Evolutionary conservation across 1,284 basidiomycete genomes (phyloP), one percentile per base, ranked within the genome.

Genomic region (Ceratobasidium sp.): DNA sequence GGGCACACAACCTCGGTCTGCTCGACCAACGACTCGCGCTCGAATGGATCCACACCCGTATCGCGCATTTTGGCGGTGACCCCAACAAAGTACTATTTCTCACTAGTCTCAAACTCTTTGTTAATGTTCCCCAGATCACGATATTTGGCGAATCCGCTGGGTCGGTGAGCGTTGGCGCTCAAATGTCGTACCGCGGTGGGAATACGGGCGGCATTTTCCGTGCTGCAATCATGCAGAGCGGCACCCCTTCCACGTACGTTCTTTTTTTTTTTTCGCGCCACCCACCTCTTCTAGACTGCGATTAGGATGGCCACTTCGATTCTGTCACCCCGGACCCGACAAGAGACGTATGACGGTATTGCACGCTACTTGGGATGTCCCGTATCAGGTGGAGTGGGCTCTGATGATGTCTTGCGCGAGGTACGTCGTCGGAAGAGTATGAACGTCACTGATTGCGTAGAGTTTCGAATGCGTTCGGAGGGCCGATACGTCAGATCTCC

Each of bases 11-110:
- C 67, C 73, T 77, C 19, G 79, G 79, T 23, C 68, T 79, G 19
- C 71, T 73, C 46, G 82, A 84, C 72, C 79, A 82, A 68, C 74
- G 77, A 2, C 74, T 79, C 21, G 80, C 78, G 0, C 75, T 84
- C 9, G 73, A 80, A 70, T 84, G 82, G 82, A 78, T 83, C 0
- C 78, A 80, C 39, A 58, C 77, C 60, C 77, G 82, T 70, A 80
- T 83, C 58, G 72, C 73, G 36, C 73, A 74, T 0, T 83, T 82
- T 67, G 82, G 82, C 1, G 83, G 83, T n/a, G 78, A 82, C 71
- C 73, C 75, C 8, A 69, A 71, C 39, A 78, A 79, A 72, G 78
- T 77, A 1, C 41, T 25, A 25, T 25, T 19, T 19, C 57, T n/a
- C n/a, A n/a, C n/a, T n/a, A n/a, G n/a, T n/a, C n/a, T n/a, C n/a